Evolutionary conservation across 2,329 filamentous ascomycete species (phyloP).

Genomic region (Ophiostoma sp.): DNA sequence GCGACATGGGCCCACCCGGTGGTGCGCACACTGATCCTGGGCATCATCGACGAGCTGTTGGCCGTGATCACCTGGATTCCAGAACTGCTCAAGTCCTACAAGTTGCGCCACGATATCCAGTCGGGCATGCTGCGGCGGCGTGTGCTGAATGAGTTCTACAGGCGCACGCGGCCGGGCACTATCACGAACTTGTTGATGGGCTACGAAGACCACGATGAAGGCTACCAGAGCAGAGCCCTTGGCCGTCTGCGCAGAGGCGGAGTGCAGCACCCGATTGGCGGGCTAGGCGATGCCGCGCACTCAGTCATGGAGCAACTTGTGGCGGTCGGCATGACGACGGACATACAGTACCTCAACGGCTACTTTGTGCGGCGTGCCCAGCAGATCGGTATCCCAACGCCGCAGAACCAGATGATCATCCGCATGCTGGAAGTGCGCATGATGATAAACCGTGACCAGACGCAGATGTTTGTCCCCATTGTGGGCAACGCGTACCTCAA

Average conservation of each 20-base stretch:
- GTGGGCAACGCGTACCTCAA: constrained; percentile 10
- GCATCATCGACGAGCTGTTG: constrained; percentile 68
- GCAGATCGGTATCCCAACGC: constrained; percentile 65
- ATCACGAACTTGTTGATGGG: not conserved
- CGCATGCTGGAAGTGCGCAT: constrained; percentile 68
- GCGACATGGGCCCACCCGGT: constrained; percentile 60
- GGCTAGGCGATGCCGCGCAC: constrained; percentile 22
- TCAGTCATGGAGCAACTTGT: constrained; percentile 66
- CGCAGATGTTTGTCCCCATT: not conserved
- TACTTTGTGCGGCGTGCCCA: constrained; percentile 73
- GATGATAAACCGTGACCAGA: not conserved
- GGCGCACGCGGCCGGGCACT: not conserved
- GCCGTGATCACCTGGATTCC: constrained; percentile 67
- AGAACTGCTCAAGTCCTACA: constrained; percentile 42
- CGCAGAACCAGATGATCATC: constrained; percentile 67
- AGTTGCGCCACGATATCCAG: constrained; percentile 1
- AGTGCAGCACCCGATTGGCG: not conserved
- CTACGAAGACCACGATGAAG: constrained; percentile 8
- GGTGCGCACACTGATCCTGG: constrained; percentile 65
- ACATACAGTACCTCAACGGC: constrained; percentile 81
- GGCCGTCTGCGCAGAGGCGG: not conserved
- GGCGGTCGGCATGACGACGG: constrained; percentile 56
- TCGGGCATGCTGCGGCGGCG: constrained; percentile 54
- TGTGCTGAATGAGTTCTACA: constrained; percentile 42
- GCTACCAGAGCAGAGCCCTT: constrained; percentile 1